A percentile compares a stretch with the other conserved stretches of the same genome.
Conservation (phyloP, 140 eudicot species). For the Bidens hawaiensis region DNA sequence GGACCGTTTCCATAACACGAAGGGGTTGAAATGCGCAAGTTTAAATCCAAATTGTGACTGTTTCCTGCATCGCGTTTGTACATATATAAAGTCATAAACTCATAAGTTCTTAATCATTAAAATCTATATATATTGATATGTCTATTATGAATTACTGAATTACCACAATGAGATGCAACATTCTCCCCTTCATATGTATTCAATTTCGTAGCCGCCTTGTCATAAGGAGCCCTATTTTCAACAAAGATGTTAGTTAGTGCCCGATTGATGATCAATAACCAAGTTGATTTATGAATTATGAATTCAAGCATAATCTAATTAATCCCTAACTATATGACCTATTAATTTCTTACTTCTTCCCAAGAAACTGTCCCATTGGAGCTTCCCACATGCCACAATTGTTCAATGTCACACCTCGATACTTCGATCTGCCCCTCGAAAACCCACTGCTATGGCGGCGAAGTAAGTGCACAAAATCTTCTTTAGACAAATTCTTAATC, state of each 20-base stretch:
- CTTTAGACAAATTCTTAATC: slow-evolving; percentile 60
- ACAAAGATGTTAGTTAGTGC: neutral
- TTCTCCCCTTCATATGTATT: slow-evolving; percentile 32
- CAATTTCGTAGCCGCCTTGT: slow-evolving; percentile 50
- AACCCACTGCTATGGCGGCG: slow-evolving; percentile 81
- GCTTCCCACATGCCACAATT: slow-evolving; percentile 73
- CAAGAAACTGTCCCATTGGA: slow-evolving; percentile 67
- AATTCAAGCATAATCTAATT: slow-evolving; percentile 2
- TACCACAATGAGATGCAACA: slow-evolving; percentile 37
- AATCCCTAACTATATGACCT: neutral
- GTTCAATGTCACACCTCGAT: slow-evolving; percentile 55
- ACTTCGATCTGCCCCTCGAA: slow-evolving; percentile 71
- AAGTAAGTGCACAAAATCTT: slow-evolving; percentile 75
- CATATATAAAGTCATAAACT: no score
- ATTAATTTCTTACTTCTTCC: slow-evolving; percentile 56
- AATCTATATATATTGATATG: neutral
- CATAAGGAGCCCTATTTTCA: slow-evolving; percentile 66
- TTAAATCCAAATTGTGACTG: slow-evolving; percentile 53
- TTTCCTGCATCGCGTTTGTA: slow-evolving; percentile 35
- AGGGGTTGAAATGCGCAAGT: slow-evolving; percentile 61
- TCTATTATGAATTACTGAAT: neutral
- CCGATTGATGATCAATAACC: neutral
- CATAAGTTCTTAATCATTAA: neutral
- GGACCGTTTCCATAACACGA: slow-evolving; percentile 21
- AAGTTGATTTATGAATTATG: neutral